phyloP scores from a whole-genome alignment of 2,329 filamentous ascomycete species.

The Metarhizium album region DNA sequence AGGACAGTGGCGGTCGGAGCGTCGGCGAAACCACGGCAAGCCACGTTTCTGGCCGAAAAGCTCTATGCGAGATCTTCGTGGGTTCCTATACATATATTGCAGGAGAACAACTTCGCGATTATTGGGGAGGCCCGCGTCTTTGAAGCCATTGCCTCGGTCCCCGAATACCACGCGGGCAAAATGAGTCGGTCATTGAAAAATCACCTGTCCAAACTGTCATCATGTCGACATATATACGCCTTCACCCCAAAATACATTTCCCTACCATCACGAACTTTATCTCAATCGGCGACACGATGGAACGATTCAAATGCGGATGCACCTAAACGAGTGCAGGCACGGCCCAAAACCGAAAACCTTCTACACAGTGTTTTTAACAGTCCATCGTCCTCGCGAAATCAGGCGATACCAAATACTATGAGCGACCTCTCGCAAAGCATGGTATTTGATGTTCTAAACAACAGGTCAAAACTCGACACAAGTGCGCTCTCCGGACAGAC shows the following conservation, averaged over 20 bases:
- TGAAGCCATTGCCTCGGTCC: background rate
- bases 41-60: constrained; percentile 10
- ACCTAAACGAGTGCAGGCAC: constrained; percentile 13
- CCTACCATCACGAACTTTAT: constrained; percentile 24
- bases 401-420: constrained; percentile 19
- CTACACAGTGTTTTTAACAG: constrained; percentile 24
- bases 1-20: constrained; percentile 19
- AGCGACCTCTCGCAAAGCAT: constrained; percentile 25
- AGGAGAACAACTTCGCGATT: background rate
- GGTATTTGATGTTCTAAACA: constrained; percentile 27
- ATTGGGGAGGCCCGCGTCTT: background rate
- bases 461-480: constrained; percentile 23
- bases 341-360: constrained; percentile 18
- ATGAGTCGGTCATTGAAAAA: constrained; percentile 35
- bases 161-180: constrained; percentile 16
- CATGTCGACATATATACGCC: constrained; percentile 18
- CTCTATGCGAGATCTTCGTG: background rate
- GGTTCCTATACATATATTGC: background rate
- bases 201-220: constrained; percentile 31
- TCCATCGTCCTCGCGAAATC: constrained; percentile 11
- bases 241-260: constrained; percentile 12
- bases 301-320: constrained; percentile 14
- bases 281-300: constrained; percentile 24
- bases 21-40: constrained; percentile 24
- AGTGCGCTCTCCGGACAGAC: constrained; percentile 17